phyloP scores from a whole-genome alignment of 371 early-diverging fungal species.

The Actinomucor elegans region DNA sequence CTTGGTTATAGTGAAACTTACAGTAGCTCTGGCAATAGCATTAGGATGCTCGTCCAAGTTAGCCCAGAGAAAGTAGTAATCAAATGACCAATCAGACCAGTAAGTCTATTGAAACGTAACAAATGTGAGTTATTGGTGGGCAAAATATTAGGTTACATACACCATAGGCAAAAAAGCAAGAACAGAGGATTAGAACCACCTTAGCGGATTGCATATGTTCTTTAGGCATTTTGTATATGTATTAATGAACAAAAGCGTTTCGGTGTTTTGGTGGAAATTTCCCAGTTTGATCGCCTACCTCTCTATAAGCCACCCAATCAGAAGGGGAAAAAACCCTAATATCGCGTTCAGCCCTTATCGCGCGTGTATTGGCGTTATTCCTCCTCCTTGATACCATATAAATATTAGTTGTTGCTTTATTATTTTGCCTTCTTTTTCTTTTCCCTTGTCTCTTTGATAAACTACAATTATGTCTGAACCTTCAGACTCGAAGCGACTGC shows the following conservation, averaged over 20 bases:
- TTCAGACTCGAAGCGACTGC: slow-evolving; percentile 11
- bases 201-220: slow-evolving; percentile 46
- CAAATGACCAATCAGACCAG: slow-evolving; percentile 56
- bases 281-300: no score
- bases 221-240: slow-evolving; percentile 25
- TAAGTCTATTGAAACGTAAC: slow-evolving; percentile 31
- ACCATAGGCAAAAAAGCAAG: slow-evolving; percentile 53
- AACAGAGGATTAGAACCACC: slow-evolving; percentile 45
- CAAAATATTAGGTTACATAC: slow-evolving; percentile 21
- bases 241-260: no score
- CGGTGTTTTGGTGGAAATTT: no score
- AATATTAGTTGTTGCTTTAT: neutral
- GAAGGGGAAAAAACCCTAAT: no score
- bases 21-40: slow-evolving; percentile 41
- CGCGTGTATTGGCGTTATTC: no score
- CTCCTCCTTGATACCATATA: no score
- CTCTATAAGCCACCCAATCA: no score
- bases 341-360: no score
- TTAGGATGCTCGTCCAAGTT: slow-evolving; percentile 41
- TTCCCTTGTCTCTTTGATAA: neutral
- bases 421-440: slow-evolving; percentile 4
- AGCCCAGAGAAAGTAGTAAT: slow-evolving; percentile 49
- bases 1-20: slow-evolving; percentile 14
- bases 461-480: slow-evolving; percentile 10
- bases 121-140: neutral